Evolutionary conservation across 768 basidiomycete genomes (phyloP).

Genomic region (Rhizopogon vinicolor): DNA sequence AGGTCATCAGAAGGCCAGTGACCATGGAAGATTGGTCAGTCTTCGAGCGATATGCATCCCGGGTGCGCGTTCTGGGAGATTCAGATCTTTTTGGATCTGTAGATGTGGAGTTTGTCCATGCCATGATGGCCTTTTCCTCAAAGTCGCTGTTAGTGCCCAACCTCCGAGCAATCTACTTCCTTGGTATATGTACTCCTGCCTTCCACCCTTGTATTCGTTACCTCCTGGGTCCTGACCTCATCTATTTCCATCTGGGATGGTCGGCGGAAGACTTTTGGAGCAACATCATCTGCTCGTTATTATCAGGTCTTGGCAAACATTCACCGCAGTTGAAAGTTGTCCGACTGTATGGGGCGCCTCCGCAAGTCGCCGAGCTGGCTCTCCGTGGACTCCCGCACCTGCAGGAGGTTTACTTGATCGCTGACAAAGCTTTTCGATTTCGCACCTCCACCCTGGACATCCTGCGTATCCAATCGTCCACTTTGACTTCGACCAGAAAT

Average conservation of each 20-base stretch:
- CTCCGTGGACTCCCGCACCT: no score
- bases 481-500: background rate
- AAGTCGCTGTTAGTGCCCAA: background rate
- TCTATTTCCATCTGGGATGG: no score
- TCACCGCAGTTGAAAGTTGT: background rate
- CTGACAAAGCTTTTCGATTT: background rate
- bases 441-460: background rate
- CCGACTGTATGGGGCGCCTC: no score
- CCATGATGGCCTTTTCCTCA: background rate
- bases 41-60: no score
- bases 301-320: background rate
- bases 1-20: no score
- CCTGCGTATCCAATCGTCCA: background rate
- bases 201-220: background rate
- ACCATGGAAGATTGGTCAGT: no score
- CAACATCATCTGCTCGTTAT: background rate
- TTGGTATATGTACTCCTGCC: background rate
- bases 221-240: background rate
- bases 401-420: no score
- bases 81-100: no score
- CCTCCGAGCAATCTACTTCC: background rate
- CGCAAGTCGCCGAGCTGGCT: no score
- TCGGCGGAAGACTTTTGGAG: background rate
- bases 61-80: no score
- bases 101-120: no score